Evolutionary conservation across 371 early-diverging fungal genomes (phyloP).

Genomic region (Apophysomyces sp.): DNA sequence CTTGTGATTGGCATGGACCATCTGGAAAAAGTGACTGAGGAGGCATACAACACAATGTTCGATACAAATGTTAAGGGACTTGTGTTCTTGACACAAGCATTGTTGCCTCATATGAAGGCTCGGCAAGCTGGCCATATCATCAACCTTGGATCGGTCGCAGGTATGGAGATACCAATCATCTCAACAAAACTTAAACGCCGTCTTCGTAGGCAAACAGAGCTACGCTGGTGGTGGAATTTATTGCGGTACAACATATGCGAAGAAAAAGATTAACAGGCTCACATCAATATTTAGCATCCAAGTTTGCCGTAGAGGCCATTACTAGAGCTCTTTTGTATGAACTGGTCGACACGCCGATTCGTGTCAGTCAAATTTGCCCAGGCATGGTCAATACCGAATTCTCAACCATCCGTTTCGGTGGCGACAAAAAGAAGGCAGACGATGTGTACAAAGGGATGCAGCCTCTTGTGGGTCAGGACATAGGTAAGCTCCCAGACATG

Average conservation of each 20-base stretch:
- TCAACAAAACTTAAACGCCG: too few relatives aligned
- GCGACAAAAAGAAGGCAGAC: conserved; percentile 80
- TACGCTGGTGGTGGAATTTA: conserved; percentile 83
- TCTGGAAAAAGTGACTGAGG: conserved; percentile 60
- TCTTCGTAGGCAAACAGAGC: conserved; percentile 54
- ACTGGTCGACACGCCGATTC: conserved; percentile 72
- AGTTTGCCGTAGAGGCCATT: conserved; percentile 88
- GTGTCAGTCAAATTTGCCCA: conserved; percentile 74
- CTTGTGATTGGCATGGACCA: conserved; percentile 82
- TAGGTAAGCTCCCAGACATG: conserved; percentile 31
- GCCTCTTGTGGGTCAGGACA: conserved; percentile 71
- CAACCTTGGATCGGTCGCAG: conserved; percentile 85
- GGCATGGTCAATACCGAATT: conserved; percentile 94
- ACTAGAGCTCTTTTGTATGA: conserved; percentile 76
- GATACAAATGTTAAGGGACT: conserved; percentile 92
- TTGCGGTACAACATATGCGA: conserved; percentile 49
- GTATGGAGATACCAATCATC: too few relatives aligned
- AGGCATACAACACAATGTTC: conserved; percentile 78
- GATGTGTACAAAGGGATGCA: conserved; percentile 77
- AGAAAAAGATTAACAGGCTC: not conserved
- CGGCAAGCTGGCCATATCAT: conserved; percentile 80
- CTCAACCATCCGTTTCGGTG: conserved; percentile 80
- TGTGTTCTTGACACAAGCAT: conserved; percentile 74
- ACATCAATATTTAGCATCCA: conserved; percentile 56
- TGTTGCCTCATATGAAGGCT: conserved; percentile 80